Evolutionary conservation across 2,329 filamentous ascomycete genomes (phyloP).

Genomic region (Domatiomyces globalis): DNA sequence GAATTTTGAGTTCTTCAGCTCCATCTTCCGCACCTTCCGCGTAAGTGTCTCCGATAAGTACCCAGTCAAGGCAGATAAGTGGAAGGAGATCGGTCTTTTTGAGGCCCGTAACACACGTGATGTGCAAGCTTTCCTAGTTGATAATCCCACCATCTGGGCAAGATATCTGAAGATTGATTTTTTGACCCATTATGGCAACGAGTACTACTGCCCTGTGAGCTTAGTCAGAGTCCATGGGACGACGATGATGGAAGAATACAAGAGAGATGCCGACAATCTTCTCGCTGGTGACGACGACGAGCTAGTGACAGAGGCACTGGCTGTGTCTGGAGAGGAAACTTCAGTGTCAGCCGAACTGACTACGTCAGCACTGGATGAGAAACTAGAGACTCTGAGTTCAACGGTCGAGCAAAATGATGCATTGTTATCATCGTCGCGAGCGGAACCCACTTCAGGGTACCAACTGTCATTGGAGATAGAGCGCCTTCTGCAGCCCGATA

Average conservation of each 20-base stretch:
- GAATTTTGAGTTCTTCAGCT: constrained; percentile 98
- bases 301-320: constrained; percentile 30
- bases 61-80: constrained; percentile 80
- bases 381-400: constrained; percentile 5
- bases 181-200: constrained; percentile 82
- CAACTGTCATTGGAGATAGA: not conserved
- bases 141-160: constrained; percentile 90
- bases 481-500: not conserved
- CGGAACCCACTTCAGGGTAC: not conserved
- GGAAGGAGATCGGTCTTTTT: constrained; percentile 76
- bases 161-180: constrained; percentile 88
- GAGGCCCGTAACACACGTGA: constrained; percentile 86
- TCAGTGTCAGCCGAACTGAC: constrained; percentile 1
- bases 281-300: constrained; percentile 48
- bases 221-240: constrained; percentile 83
- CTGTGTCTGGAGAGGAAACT: constrained; percentile 8
- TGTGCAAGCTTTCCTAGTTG: constrained; percentile 85
- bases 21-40: constrained; percentile 80
- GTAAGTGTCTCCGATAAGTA: constrained; percentile 91
- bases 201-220: constrained; percentile 91
- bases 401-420: not conserved
- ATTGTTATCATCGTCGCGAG: not conserved
- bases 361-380: constrained; percentile 10
- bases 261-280: constrained; percentile 62
- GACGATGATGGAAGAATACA: constrained; percentile 86